Evolutionary conservation across 129 eudicot species (phyloP).

Genomic region (Saposhnikovia divaricata): DNA sequence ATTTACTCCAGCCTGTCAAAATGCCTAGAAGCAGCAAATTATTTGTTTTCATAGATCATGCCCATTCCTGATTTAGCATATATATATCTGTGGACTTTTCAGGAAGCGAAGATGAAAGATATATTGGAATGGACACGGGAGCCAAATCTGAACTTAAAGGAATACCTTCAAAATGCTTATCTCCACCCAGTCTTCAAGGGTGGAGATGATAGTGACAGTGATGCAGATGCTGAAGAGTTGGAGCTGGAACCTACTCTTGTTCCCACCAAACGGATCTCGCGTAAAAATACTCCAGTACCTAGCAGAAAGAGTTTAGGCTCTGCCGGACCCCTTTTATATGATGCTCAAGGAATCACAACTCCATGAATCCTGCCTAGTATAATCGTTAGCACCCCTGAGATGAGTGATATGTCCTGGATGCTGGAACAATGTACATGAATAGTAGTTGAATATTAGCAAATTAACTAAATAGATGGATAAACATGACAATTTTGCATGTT

Average conservation of each 20-base stretch:
- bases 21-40: not conserved
- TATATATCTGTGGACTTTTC: not conserved
- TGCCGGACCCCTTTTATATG: constrained; percentile 27
- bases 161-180: constrained; percentile 55
- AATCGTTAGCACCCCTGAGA: not conserved
- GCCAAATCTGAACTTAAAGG: constrained; percentile 51
- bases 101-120: constrained; percentile 88
- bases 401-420: not conserved
- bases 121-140: constrained; percentile 59
- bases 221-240: constrained; percentile 9
- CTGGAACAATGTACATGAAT: not conserved
- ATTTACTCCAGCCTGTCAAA: not conserved
- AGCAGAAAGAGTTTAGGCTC: constrained; percentile 42
- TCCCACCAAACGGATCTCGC: constrained; percentile 54
- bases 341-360: constrained; percentile 11
- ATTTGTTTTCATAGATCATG: not conserved
- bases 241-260: constrained; percentile 41
- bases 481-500: not conserved
- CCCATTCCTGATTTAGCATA: not conserved
- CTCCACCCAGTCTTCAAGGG: constrained; percentile 58
- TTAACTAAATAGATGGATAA: not conserved
- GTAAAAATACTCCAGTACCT: constrained; percentile 42
- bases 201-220: constrained; percentile 38
- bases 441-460: not conserved
- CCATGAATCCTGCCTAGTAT: not conserved